A percentile compares a stretch with the other conserved stretches of the same genome.
These are phyloP conservation scores for Quercus phellos DNA, from an alignment of 331 rosid genomes.

Conservation along the genomic window DNA sequence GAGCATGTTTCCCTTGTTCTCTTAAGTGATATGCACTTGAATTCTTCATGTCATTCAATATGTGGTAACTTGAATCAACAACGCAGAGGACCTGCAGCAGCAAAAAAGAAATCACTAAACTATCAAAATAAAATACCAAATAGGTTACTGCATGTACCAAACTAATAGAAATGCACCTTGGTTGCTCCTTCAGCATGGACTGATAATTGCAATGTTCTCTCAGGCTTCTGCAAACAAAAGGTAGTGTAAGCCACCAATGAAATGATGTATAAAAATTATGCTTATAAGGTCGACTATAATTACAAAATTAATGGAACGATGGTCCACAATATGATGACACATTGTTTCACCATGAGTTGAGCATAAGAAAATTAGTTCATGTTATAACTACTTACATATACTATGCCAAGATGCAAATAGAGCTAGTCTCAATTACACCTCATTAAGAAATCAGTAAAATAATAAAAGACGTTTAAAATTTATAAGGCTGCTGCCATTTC, in stretches of 20 bases:
- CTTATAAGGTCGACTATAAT: conserved; percentile 1
- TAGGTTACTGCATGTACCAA: not conserved
- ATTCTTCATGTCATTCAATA: conserved; percentile 39
- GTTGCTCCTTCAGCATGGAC: conserved; percentile 97
- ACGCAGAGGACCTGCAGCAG: conserved; percentile 67
- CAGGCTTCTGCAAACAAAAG: conserved; percentile 65
- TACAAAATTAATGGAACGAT: not conserved
- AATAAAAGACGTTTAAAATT: not conserved
- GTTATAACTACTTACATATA: not conserved
- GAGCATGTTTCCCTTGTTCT: conserved; percentile 46
- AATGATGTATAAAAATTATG: conserved; percentile 11
- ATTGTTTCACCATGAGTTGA: not conserved
- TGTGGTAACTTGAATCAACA: conserved; percentile 74
- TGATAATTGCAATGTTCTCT: conserved; percentile 69
- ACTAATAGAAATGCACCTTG: conserved; percentile 50
- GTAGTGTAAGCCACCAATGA: conserved; percentile 23
- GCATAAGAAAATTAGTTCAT: not conserved
- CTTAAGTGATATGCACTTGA: conserved; percentile 32
- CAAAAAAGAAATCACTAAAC: conserved; percentile 10
- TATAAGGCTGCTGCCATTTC: not conserved
- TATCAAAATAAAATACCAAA: not conserved
- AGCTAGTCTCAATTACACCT: not conserved
- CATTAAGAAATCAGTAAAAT: not conserved
- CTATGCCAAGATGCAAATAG: not conserved
- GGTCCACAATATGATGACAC: not conserved